A percentile compares a stretch with the other conserved stretches of the same genome.
Conservation (phyloP, 257 asterid species). For the Primulina huaijiensis region DNA sequence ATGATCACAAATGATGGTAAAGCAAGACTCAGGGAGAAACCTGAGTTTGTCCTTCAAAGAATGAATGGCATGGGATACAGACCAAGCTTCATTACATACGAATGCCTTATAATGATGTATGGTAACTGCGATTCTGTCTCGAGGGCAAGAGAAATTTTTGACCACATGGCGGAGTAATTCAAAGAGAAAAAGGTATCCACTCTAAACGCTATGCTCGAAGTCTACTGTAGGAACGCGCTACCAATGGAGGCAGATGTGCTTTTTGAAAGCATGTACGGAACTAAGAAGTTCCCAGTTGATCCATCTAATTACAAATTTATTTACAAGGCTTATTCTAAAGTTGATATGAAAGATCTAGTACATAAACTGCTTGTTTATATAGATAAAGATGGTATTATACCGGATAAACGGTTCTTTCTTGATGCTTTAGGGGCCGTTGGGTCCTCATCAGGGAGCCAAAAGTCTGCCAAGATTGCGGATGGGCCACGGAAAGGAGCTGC, state of each 20-base stretch:
- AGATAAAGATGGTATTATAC: conserved; percentile 85
- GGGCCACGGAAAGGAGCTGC: conserved; percentile 22
- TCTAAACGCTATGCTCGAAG: conserved; percentile 90
- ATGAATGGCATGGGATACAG: conserved; percentile 78
- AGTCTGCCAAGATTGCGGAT: conserved; percentile 27
- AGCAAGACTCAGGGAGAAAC: conserved; percentile 82
- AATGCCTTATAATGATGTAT: conserved; percentile 71
- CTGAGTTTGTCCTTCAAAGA: conserved; percentile 50
- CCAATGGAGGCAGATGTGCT: conserved; percentile 72
- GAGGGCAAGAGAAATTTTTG: conserved; percentile 75
- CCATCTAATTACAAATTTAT: conserved; percentile 80
- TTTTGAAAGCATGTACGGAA: conserved; percentile 53
- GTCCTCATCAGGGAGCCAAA: conserved; percentile 46
- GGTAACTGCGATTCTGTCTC: conserved; percentile 76
- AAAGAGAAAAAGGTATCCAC: conserved; percentile 73
- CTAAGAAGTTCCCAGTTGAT: conserved; percentile 41
- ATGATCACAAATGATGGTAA: conserved; percentile 93
- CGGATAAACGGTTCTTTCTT: conserved; percentile 77
- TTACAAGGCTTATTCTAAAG: conserved; percentile 78
- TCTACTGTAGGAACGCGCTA: conserved; percentile 71
- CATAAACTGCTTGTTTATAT: conserved; percentile 54
- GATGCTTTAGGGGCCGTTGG: conserved; percentile 76
- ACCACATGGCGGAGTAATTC: conserved; percentile 47
- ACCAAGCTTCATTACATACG: conserved; percentile 80
- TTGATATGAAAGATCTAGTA: conserved; percentile 68